phyloP scores from a whole-genome alignment of 2,329 filamentous ascomycete species.

The Mollisia scopiformis region DNA sequence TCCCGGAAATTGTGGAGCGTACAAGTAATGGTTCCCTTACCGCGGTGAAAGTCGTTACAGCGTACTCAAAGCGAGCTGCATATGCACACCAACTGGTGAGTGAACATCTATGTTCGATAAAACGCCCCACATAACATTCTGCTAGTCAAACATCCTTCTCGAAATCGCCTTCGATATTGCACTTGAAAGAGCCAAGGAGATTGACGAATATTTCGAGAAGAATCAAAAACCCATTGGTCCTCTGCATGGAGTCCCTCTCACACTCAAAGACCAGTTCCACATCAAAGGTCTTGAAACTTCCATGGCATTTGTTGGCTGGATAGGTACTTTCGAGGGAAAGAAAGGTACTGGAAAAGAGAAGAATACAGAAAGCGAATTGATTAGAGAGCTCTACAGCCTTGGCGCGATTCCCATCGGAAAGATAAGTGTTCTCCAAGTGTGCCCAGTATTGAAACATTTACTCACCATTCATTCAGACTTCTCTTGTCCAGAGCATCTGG shows the following conservation, averaged over 20 bases:
- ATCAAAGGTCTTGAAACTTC: constrained; percentile 30
- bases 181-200: constrained; percentile 42
- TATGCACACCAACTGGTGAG: constrained; percentile 55
- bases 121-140: not conserved
- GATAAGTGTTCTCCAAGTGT: not conserved
- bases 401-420: constrained; percentile 42
- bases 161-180: constrained; percentile 34
- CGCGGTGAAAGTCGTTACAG: constrained; percentile 52
- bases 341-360: constrained; percentile 48
- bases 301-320: constrained; percentile 60
- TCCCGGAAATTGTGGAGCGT: constrained; percentile 53
- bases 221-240: constrained; percentile 43
- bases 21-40: constrained; percentile 55
- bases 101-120: not conserved
- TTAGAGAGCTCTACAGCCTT: constrained; percentile 38
- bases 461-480: constrained; percentile 31
- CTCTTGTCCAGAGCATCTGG: constrained; percentile 39
- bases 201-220: constrained; percentile 45
- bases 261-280: constrained; percentile 40
- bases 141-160: constrained; percentile 51
- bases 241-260: constrained; percentile 42
- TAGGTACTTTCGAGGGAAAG: constrained; percentile 52
- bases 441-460: not conserved
- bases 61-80: constrained; percentile 55
- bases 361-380: constrained; percentile 50